Percentiles rank a stretch among this genome's conserved stretches.
These are phyloP conservation scores for Saccharomycopsis vini DNA, from an alignment of 805 yeast species.

Conservation along the genomic window DNA sequence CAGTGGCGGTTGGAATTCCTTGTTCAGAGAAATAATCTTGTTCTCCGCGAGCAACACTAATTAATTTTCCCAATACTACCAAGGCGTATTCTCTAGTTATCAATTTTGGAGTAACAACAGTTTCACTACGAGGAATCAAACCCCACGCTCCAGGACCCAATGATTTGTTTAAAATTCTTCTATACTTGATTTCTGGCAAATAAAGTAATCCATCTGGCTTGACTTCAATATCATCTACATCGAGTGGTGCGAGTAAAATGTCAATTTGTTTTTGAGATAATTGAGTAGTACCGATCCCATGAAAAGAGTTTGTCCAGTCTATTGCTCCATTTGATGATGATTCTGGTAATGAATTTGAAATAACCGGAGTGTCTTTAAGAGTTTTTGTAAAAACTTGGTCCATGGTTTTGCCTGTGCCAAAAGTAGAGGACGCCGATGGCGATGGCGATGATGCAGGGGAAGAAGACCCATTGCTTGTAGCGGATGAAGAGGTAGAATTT, in stretches of 20 bases:
- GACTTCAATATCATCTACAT: conserved; percentile 72
- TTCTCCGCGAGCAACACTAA: conserved; percentile 90
- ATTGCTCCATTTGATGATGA: conserved; percentile 15
- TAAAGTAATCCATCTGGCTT: conserved; percentile 92
- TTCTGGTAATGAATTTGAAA: background rate
- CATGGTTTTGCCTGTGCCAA: no score
- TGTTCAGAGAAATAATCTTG: conserved; percentile 83
- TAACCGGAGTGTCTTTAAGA: background rate
- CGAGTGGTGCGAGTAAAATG: conserved; percentile 54
- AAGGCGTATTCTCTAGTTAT: conserved; percentile 88
- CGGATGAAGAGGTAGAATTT: no score
- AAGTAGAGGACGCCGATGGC: no score
- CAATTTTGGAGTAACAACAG: conserved; percentile 60
- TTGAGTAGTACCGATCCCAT: conserved; percentile 76
- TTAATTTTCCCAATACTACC: conserved; percentile 78
- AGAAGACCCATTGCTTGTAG: no score
- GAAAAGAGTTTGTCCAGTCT: conserved; percentile 84
- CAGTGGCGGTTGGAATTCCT: conserved; percentile 90
- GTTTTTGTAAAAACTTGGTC: background rate
- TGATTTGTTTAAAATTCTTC: conserved; percentile 79
- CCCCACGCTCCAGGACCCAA: conserved; percentile 99
- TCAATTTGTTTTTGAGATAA: conserved; percentile 54
- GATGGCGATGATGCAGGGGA: no score
- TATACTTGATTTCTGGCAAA: conserved; percentile 90
- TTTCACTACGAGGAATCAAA: conserved; percentile 83